Evolutionary conservation across 176 grass and related monocot genomes (phyloP).

Genomic region (barley (Hordeum vulgare)): DNA sequence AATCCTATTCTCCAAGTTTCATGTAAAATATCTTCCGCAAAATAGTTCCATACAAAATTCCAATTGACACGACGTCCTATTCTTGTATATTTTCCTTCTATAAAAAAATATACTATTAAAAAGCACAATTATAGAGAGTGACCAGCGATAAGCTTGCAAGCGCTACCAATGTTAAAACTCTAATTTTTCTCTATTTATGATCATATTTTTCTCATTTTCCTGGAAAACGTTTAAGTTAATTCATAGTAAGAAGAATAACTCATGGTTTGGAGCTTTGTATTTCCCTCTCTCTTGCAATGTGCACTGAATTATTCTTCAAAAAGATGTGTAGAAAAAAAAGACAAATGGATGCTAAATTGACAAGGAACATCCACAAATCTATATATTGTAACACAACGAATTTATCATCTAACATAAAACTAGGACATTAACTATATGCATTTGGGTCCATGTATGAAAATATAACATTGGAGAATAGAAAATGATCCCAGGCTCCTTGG

Average conservation of each 20-base stretch:
- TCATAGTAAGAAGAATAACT: background rate
- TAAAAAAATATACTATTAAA: too few species aligned
- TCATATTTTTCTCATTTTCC: background rate
- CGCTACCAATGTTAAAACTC: background rate
- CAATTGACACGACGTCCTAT: background rate
- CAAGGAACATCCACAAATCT: too few species aligned
- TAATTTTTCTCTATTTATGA: background rate
- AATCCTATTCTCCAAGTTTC: background rate
- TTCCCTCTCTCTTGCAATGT: background rate
- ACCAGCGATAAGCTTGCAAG: background rate
- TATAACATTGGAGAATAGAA: background rate
- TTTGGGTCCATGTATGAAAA: background rate
- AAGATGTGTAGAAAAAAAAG: too few species aligned
- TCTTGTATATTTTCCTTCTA: background rate
- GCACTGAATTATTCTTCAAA: background rate
- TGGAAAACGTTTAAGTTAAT: background rate
- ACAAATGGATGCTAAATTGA: too few species aligned
- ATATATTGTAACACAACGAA: too few species aligned
- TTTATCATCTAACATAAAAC: too few species aligned
- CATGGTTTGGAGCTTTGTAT: background rate
- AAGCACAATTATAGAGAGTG: too few species aligned
- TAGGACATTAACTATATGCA: background rate
- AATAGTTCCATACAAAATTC: background rate
- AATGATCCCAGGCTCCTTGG: too few species aligned
- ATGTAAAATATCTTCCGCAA: background rate